Evolutionary conservation across 2,329 filamentous ascomycete species (phyloP).

Genomic region (Colletotrichum graminicola): DNA sequence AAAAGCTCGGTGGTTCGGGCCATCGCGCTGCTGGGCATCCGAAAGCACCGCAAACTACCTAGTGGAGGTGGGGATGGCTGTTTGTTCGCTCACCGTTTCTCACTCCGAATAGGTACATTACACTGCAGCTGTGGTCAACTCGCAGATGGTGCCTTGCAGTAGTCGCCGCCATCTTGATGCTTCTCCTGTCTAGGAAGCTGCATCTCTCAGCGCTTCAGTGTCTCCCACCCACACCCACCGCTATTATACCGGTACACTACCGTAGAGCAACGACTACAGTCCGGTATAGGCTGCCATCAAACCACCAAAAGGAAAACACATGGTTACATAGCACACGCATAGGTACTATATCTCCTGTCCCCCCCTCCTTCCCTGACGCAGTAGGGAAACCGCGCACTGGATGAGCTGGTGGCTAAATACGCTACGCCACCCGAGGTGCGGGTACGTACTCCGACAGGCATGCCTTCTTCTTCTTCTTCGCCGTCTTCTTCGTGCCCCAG

Average conservation of each 20-base stretch:
- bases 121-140: slow-evolving; percentile 31
- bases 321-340: slow-evolving; percentile 25
- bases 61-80: background rate
- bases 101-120: slow-evolving; percentile 1
- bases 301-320: slow-evolving; percentile 23
- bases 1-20: background rate
- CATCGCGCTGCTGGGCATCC: background rate
- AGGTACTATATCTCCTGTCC: slow-evolving; percentile 21
- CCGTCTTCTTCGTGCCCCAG: slow-evolving; percentile 14
- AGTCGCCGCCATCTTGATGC: slow-evolving; percentile 35
- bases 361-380: slow-evolving; percentile 23
- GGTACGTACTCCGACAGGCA: slow-evolving; percentile 23
- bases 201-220: slow-evolving; percentile 33
- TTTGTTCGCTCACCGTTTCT: background rate
- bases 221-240: slow-evolving; percentile 25
- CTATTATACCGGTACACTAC: slow-evolving; percentile 11
- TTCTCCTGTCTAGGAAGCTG: slow-evolving; percentile 41
- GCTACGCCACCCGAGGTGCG: background rate
- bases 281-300: background rate
- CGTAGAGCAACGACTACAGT: slow-evolving; percentile 2
- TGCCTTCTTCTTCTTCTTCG: slow-evolving; percentile 7
- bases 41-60: background rate
- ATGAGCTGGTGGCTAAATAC: background rate
- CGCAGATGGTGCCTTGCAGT: slow-evolving; percentile 42
- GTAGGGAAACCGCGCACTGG: background rate